phyloP scores from a whole-genome alignment of 2,329 filamentous ascomycete species.

The Dichotomopilus funicola region DNA sequence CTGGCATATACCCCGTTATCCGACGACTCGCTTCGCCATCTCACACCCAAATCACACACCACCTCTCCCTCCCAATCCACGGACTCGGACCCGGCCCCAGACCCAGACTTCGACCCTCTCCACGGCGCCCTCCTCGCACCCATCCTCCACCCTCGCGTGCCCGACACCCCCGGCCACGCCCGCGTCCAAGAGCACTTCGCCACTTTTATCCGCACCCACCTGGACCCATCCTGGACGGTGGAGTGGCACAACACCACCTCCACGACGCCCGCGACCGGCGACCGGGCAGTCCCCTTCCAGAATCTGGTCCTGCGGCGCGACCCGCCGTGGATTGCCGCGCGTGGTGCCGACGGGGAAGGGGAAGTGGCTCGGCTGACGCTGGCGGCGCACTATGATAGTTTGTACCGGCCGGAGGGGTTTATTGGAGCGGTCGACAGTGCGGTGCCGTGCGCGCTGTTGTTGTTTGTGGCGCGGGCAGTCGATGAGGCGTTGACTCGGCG shows the following conservation, averaged over 20 bases:
- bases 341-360: conserved; percentile 55
- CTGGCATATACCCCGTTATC: conserved; percentile 52
- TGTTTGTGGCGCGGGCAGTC: conserved; percentile 77
- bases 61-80: conserved; percentile 34
- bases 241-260: conserved; percentile 86
- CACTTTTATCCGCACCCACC: conserved; percentile 64
- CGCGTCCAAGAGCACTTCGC: conserved; percentile 75
- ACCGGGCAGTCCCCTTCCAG: conserved; percentile 68
- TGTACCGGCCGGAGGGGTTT: conserved; percentile 74
- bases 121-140: conserved; percentile 68
- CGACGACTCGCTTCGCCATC: conserved; percentile 57
- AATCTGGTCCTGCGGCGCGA: conserved; percentile 85
- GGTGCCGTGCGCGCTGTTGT: conserved; percentile 85
- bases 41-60: conserved; percentile 27
- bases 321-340: conserved; percentile 62
- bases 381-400: conserved; percentile 90
- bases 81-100: conserved; percentile 58
- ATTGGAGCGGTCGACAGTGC: conserved; percentile 92
- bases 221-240: conserved; percentile 73
- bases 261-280: conserved; percentile 68
- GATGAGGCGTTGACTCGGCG: conserved; percentile 74
- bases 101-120: conserved; percentile 73
- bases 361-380: conserved; percentile 70
- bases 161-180: conserved; percentile 70
- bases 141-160: conserved; percentile 80